phyloP scores from a whole-genome alignment of 257 asterid species.

The Przewalskia tangutica region DNA sequence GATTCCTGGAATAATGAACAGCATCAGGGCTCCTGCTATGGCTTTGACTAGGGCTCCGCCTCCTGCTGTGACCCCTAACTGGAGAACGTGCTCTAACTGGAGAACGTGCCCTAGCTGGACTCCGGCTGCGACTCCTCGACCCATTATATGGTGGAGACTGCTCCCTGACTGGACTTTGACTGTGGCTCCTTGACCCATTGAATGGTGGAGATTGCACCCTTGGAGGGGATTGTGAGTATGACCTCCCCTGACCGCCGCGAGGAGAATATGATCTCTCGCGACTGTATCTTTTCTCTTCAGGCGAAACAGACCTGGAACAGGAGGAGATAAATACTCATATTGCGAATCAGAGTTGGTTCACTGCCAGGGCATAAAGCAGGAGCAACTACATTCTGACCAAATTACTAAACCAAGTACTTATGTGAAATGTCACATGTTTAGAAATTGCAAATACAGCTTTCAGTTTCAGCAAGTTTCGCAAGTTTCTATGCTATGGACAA shows the following conservation, averaged over 20 bases:
- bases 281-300: constrained; percentile 50
- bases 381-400: neutral
- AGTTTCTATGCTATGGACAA: neutral
- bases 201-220: constrained; percentile 18
- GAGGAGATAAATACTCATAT: neutral
- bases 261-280: constrained; percentile 31
- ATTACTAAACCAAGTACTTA: neutral
- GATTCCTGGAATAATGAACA: constrained; percentile 2
- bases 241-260: constrained; percentile 2
- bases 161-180: constrained; percentile 40
- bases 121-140: constrained; percentile 43
- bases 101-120: constrained; percentile 31
- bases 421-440: neutral
- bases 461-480: neutral
- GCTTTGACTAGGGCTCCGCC: constrained; percentile 19
- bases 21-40: constrained; percentile 6
- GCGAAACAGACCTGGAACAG: constrained; percentile 58
- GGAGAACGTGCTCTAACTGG: neutral
- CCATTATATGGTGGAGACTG: constrained; percentile 36
- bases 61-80: constrained; percentile 4
- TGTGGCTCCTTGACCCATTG: constrained; percentile 33
- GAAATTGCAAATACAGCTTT: neutral
- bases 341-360: neutral
- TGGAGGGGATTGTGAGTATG: constrained; percentile 42
- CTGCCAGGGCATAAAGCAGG: neutral